Percentiles rank a stretch among this genome's conserved stretches.
Evolutionary conservation across 2,329 filamentous ascomycete species (phyloP).

Genomic region (Arthroderma sp.): DNA sequence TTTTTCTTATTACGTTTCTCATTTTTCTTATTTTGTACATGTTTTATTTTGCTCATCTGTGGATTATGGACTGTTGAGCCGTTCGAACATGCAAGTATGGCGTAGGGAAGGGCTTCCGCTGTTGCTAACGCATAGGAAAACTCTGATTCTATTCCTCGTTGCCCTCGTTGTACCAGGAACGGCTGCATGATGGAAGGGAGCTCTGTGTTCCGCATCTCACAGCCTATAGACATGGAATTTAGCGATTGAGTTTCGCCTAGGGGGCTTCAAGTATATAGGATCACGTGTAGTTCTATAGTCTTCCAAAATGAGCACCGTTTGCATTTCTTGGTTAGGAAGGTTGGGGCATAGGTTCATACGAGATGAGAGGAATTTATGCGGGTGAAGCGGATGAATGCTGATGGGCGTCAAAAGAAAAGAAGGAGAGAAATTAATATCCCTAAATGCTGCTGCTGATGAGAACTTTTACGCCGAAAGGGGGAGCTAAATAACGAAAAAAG

Average conservation of each 20-base stretch:
- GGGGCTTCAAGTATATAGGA: neutral
- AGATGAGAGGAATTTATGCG: neutral
- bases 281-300: too few relatives aligned
- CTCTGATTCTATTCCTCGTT: neutral
- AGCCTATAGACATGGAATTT: neutral
- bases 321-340: too few relatives aligned
- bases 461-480: neutral
- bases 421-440: neutral
- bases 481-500: neutral
- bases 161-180: neutral
- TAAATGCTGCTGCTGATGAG: neutral
- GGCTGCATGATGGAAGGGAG: neutral
- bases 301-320: too few relatives aligned
- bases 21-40: neutral
- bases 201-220: neutral
- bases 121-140: neutral
- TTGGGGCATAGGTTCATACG: too few relatives aligned
- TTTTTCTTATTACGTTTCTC: neutral
- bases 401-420: too few relatives aligned
- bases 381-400: neutral
- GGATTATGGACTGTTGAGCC: neutral
- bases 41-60: neutral
- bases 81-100: neutral
- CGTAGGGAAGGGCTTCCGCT: neutral
- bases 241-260: neutral